Base-by-base conservation (phyloP, 495 filamentous ascomycete species). In the Opeltia flavorubescens region DNA sequence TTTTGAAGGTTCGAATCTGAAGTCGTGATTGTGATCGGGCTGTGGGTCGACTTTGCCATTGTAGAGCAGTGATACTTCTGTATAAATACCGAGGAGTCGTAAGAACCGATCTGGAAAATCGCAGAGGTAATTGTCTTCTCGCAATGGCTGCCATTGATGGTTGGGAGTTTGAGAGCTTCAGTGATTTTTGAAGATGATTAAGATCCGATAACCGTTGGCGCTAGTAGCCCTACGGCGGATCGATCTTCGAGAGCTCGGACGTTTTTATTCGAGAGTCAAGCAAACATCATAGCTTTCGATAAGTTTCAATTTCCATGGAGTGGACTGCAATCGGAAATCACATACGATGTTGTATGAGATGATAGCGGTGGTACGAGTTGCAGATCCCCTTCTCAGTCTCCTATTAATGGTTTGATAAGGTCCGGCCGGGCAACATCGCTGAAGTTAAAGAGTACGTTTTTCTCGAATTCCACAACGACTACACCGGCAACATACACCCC, bases 381-480 rank as follows among this genome's bases (percentile, higher is more conserved):
- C 15, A 18, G 31, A 36, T 38, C 26, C 12, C 18, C 29, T n/a
- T 28, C 27, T 44, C n/a, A 21, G 4, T 1, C 4, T 29, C 25
- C 27, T 43, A 38, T 17, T 50, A 49, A 57, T 38, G 40, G 18
- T 49, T 15, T 47, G 59, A 45, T 51, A 31, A 98, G 91, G 87
- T 89, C 70, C 89, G 89, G 56, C 83, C 84, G 43, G 84, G 82
- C 70, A 86, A 77, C 61, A 69, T 94, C 55, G 67, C 71, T 58
- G 91, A 96, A 70, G 86, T 95, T 56, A 91, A 91, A 74, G 91
- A 98, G 88, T 94, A 74, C 53, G 74, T 70, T 40, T 35, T 31
- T 35, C 48, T 44, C 56, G n/a, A n/a, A n/a, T n/a, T n/a, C n/a
- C n/a, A n/a, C n/a, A n/a, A n/a, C n/a, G n/a, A n/a, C n/a, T n/a